Percentiles rank a stretch among this genome's conserved stretches.
These are phyloP conservation scores for Xanthoceras sorbifolium DNA, from an alignment of 345 rosid genomes.

Conservation along the genomic window DNA sequence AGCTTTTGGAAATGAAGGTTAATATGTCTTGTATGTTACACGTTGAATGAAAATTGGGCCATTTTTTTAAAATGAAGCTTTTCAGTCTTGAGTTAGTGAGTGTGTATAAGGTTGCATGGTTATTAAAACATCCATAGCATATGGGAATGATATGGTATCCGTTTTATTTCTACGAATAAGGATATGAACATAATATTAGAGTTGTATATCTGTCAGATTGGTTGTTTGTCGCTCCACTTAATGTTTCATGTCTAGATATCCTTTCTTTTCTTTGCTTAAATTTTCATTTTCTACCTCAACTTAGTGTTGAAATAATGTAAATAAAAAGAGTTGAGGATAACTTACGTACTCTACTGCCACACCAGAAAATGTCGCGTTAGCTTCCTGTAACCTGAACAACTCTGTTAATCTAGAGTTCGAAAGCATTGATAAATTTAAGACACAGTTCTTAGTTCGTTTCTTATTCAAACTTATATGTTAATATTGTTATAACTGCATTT, in stretches of 20 bases:
- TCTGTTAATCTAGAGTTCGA: neutral
- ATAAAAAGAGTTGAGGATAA: neutral
- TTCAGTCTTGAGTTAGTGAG: neutral
- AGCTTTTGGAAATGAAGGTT: constrained; percentile 75
- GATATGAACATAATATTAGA: neutral
- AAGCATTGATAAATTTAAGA: neutral
- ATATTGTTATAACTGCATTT: neutral
- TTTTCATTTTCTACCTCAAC: neutral
- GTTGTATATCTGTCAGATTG: neutral
- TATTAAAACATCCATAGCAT: neutral
- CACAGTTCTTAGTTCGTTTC: neutral
- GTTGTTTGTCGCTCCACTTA: neutral
- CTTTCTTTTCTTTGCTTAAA: neutral
- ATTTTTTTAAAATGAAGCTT: neutral
- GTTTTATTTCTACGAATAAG: neutral
- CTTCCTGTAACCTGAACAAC: neutral
- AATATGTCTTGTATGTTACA: constrained; percentile 13
- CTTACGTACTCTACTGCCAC: neutral
- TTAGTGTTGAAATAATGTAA: neutral
- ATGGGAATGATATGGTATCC: neutral
- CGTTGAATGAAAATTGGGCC: neutral
- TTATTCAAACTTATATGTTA: neutral
- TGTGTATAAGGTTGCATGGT: neutral
- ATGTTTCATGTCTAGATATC: neutral
- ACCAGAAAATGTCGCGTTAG: neutral